These are phyloP conservation scores for Epichloe sibirici DNA, from an alignment of 2,329 filamentous ascomycete species.

Conservation along the genomic window DNA sequence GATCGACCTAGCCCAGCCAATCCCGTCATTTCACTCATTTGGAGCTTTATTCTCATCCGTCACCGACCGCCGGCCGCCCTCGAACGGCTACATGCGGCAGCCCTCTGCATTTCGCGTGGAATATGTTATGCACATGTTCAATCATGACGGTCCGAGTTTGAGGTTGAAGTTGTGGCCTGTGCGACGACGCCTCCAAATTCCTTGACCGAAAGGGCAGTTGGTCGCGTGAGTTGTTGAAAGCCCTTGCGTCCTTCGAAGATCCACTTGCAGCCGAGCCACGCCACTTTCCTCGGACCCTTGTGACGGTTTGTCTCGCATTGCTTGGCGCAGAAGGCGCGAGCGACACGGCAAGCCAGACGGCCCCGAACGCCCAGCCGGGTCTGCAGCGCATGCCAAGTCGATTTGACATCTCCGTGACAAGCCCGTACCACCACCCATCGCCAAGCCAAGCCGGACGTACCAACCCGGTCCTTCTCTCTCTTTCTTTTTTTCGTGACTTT, in stretches of 20 bases:
- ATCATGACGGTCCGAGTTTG: too few relatives aligned
- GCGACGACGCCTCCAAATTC: not conserved
- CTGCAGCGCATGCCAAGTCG: too few relatives aligned
- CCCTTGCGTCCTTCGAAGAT: not conserved
- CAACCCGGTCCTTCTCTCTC: not conserved
- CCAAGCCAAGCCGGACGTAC: not conserved
- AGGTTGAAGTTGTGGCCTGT: too few relatives aligned
- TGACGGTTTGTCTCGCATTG: too few relatives aligned
- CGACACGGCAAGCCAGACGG: not conserved
- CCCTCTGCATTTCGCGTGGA: not conserved
- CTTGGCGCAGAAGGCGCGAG: too few relatives aligned
- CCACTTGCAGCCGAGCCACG: not conserved
- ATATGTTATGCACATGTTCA: too few relatives aligned
- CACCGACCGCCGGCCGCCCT: not conserved
- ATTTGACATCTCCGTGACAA: not conserved
- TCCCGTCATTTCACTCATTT: not conserved
- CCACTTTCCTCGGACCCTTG: not conserved
- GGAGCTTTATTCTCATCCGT: not conserved
- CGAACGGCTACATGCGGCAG: not conserved
- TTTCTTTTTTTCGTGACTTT: too few relatives aligned
- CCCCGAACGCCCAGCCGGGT: not conserved
- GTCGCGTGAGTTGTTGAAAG: slow-evolving; percentile 9
- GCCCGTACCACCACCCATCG: not conserved
- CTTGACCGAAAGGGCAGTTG: slow-evolving; percentile 7
- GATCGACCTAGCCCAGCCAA: not conserved